Base-by-base conservation (phyloP, 345 rosid species). In the Chamaenerion angustifolium region DNA sequence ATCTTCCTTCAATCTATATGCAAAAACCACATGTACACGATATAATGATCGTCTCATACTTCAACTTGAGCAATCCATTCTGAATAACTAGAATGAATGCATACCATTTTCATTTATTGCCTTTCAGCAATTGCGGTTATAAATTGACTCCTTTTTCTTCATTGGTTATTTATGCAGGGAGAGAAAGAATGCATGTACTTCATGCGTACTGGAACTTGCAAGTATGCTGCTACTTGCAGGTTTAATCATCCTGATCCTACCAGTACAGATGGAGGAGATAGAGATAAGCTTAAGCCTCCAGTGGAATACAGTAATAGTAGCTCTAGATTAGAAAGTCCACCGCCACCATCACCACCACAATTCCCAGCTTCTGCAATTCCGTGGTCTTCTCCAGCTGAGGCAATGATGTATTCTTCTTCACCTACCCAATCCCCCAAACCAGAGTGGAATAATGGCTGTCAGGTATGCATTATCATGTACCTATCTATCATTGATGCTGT, bases 131-230 rank as follows among this genome's bases (percentile, higher is more conserved):
- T 10, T 47, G 21, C 9, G 0, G 19, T 3, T 21, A 6, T 0
- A 4, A 49, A 14, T 16, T 23, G 52, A 40, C 13, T 21, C 3
- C 1, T 50, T 50, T 31, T 27, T 8, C 42, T 21, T 6, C 11
- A 47, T 37, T 37, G 8, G 11, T 53, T 60, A 27, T 46, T 27
- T 19, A 13, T 12, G 35, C 71, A 87, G 95, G 90, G 82, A 59
- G 94, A 74, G 70, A 70, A 53, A 58, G 96, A 92, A 60, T 87
- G 98, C 51, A 82, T 72, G 6, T 87, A 65, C 71, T 92, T 80
- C 71, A 92, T 92, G 96, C 95, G 90, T 44, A 84, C 72, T 64
- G 96, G 88, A 57, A 84, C 96, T 59, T 92, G 98, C 77, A 92
- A 84, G 62, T 92, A 50, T 67, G 96, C 82, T 54, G 63, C 80